These are phyloP conservation scores for Elongisporangium prolatum DNA, from an alignment of 352 stramenopile genomes.

Conservation along the genomic window DNA sequence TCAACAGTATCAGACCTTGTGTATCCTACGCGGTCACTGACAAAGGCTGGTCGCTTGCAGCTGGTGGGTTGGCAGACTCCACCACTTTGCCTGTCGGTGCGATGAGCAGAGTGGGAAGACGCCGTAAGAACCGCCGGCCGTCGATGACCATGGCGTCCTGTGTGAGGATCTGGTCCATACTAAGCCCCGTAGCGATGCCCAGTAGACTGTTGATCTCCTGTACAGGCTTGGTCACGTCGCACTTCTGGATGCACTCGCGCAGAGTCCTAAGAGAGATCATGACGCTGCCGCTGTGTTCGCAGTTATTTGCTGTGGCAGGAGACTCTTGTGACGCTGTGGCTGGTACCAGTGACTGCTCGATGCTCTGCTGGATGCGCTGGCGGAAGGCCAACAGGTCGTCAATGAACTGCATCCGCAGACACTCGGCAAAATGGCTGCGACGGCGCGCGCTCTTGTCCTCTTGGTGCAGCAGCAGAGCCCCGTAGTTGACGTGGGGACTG, in stretches of 20 bases:
- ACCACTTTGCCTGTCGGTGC: constrained; percentile 36
- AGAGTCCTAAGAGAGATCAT: constrained; percentile 50
- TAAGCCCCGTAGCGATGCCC: constrained; percentile 23
- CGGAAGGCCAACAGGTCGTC: constrained; percentile 57
- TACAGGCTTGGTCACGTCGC: constrained; percentile 48
- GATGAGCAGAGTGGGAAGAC: constrained; percentile 40
- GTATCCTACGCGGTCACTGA: background rate
- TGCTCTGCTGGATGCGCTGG: constrained; percentile 27
- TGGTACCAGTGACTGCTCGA: constrained; percentile 18
- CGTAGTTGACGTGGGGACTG: constrained; percentile 32
- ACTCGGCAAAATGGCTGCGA: constrained; percentile 24
- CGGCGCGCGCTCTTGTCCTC: constrained; percentile 8
- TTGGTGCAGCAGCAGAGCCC: constrained; percentile 22
- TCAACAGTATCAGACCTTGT: background rate
- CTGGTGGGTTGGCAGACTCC: background rate
- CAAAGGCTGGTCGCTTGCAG: background rate
- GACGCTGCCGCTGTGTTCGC: background rate
- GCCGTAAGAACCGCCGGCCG: constrained; percentile 27
- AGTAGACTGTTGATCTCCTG: constrained; percentile 44
- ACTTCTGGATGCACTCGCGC: constrained; percentile 34
- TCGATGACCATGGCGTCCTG: constrained; percentile 57
- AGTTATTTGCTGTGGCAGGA: background rate
- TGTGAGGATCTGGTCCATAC: constrained; percentile 45
- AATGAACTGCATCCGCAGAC: constrained; percentile 46
- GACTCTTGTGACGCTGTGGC: background rate